phyloP scores from a whole-genome alignment of 306 rosid genomes.

The Fragaria iinumae region DNA sequence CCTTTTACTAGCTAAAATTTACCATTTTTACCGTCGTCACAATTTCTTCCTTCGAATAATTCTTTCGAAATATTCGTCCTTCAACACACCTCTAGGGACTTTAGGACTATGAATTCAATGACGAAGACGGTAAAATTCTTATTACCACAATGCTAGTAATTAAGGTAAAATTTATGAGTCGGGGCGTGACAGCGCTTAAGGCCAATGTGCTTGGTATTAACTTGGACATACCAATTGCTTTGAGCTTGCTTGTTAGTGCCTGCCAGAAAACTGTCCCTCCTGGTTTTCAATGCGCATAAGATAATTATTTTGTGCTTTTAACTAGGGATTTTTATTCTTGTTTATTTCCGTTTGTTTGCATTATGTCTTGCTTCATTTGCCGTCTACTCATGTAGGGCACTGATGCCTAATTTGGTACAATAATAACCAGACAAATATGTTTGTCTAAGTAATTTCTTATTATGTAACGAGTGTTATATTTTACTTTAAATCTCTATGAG shows the following conservation, averaged over 20 bases:
- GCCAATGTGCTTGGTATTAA: conserved; percentile 70
- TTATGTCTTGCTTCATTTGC: neutral
- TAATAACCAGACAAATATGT: conserved; percentile 26
- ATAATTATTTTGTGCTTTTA: neutral
- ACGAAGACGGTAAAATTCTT: no score
- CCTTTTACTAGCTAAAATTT: no score
- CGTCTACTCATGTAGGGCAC: neutral
- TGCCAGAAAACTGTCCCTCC: conserved; percentile 68
- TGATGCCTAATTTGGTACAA: conserved; percentile 9
- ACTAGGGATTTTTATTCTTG: neutral
- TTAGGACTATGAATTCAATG: no score
- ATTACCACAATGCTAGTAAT: no score
- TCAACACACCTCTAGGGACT: no score
- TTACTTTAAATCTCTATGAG: no score
- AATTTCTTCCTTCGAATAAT: no score
- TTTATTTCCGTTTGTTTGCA: neutral
- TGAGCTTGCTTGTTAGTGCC: conserved; percentile 65
- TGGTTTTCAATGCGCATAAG: conserved; percentile 55
- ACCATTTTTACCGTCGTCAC: no score
- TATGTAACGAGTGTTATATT: neutral
- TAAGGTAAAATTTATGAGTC: no score
- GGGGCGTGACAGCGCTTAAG: conserved; percentile 74
- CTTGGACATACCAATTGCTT: conserved; percentile 56
- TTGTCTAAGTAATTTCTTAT: conserved; percentile 18
- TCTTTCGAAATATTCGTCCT: no score